Evolutionary conservation across 225 moss, liverwort and hornwort genomes (phyloP), one percentile per base, ranked within the genome.

Genomic region (Pseudisothecium myosuroides): DNA sequence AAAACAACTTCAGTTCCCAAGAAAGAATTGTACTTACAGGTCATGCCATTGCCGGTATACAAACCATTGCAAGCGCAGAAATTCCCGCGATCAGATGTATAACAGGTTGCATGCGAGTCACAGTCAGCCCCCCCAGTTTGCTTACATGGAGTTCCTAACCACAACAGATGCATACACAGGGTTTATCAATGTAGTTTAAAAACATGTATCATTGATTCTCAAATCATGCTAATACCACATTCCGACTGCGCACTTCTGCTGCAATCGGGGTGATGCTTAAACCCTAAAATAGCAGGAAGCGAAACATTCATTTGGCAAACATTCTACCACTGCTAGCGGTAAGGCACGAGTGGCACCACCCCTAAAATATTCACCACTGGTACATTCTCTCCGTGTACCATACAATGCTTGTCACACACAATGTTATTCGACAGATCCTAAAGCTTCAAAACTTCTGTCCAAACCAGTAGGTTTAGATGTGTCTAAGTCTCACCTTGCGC

Each of bases 101-200:
- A 92, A 88, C 92, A 92, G 22, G 82, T 85, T 56, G 92, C 92
- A 71, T 76, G 90, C 18, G 92, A 66, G 66, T 88, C 90, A 83
- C 92, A 90, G 55, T 91, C 91, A 16, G 39, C 20, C 47, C 77
- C 68, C 18, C 83, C 86, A 55, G 67, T 17, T 82, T n/a, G 85
- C 56, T 74, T 80, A 64, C 92, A 92, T 39, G 89, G 90, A 81
- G 89, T 73, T 39, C 47, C 92, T 92, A 71, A 37, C 37, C 89
- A 74, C 67, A 75, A 23, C 47, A 64, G 24, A 74, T 58, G 50
- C 50, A 76, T 47, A 34, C 21, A 21, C 13, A 50, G 76, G 50
- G 34, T 34, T 50, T 76, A 76, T 67, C 68, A 88, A 59, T 56
- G 72, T 52, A 83, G 55, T 47, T 79, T 41, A 50, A 52, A 69